Conservation (phyloP, 2,329 filamentous ascomycete genomes). For the Talaromyces sp. region DNA sequence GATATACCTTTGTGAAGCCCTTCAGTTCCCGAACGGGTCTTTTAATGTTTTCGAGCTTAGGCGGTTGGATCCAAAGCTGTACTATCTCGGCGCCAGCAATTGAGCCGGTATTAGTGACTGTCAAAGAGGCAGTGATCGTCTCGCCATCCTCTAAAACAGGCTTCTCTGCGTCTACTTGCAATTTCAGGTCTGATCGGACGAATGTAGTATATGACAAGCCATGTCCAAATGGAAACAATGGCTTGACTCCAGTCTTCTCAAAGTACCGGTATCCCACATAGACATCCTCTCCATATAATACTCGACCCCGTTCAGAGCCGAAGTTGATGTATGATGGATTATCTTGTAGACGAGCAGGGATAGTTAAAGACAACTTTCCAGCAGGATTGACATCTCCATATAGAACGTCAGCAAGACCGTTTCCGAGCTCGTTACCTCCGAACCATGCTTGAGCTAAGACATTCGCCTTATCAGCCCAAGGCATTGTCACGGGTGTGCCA, state of each 20-base stretch:
- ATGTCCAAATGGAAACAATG: constrained; percentile 75
- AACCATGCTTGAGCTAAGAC: constrained; percentile 77
- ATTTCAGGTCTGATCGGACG: constrained; percentile 48
- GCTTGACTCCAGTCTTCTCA: constrained; percentile 63
- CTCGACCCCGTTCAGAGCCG: constrained; percentile 64
- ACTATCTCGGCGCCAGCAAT: constrained; percentile 54
- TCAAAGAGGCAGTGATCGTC: constrained; percentile 46
- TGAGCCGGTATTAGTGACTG: constrained; percentile 54
- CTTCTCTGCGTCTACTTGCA: constrained; percentile 28
- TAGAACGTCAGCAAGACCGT: constrained; percentile 73
- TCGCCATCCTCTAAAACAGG: constrained; percentile 44
- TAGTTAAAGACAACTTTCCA: constrained; percentile 70
- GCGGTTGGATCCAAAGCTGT: constrained; percentile 52
- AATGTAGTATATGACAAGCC: constrained; percentile 77
- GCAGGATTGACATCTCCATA: constrained; percentile 72
- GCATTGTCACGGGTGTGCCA: constrained; percentile 63
- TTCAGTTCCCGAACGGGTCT: constrained; percentile 61
- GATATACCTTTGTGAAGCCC: constrained; percentile 62
- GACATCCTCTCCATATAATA: constrained; percentile 75
- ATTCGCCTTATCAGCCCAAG: constrained; percentile 45
- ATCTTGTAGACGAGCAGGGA: constrained; percentile 65
- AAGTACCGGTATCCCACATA: constrained; percentile 81
- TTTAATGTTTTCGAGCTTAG: constrained; percentile 52
- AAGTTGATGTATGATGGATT: constrained; percentile 77
- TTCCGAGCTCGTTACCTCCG: constrained; percentile 81